Evolutionary conservation across 2,329 filamentous ascomycete genomes (phyloP).

Genomic region (Fusarium caatingaense): DNA sequence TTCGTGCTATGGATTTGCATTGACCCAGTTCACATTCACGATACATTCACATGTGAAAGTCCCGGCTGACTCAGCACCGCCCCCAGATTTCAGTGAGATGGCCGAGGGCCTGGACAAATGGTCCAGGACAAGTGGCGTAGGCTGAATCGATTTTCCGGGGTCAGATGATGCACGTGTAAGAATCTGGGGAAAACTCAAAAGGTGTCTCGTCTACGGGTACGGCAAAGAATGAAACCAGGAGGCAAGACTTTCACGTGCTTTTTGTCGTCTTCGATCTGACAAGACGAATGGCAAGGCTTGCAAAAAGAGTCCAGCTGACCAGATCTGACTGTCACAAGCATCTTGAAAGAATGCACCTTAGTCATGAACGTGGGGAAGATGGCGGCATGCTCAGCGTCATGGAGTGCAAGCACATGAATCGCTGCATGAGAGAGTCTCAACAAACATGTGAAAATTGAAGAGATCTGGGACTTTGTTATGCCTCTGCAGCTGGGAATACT

Average conservation of each 20-base stretch:
- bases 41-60: conserved; percentile 29
- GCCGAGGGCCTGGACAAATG: conserved; percentile 18
- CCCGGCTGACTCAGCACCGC: conserved; percentile 21
- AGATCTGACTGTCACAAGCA: conserved; percentile 33
- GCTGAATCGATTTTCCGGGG: conserved; percentile 30
- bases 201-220: conserved; percentile 11
- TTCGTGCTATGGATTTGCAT: background rate
- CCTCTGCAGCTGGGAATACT: background rate
- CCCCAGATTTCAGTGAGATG: conserved; percentile 7
- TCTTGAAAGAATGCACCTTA: conserved; percentile 25
- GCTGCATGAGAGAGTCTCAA: background rate
- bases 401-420: conserved; percentile 4
- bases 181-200: conserved; percentile 42
- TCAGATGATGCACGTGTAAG: conserved; percentile 40
- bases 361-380: conserved; percentile 31
- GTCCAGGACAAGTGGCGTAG: conserved; percentile 25
- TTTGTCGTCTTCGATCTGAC: background rate
- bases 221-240: conserved; percentile 16
- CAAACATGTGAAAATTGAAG: conserved; percentile 32
- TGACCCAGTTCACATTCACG: background rate
- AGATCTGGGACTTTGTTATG: background rate
- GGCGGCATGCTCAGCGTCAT: conserved; percentile 33
- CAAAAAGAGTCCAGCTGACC: conserved; percentile 34
- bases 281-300: conserved; percentile 15
- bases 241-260: conserved; percentile 38